Base-by-base conservation (phyloP, 805 yeast species). In the Saturnispora saitoi region DNA sequence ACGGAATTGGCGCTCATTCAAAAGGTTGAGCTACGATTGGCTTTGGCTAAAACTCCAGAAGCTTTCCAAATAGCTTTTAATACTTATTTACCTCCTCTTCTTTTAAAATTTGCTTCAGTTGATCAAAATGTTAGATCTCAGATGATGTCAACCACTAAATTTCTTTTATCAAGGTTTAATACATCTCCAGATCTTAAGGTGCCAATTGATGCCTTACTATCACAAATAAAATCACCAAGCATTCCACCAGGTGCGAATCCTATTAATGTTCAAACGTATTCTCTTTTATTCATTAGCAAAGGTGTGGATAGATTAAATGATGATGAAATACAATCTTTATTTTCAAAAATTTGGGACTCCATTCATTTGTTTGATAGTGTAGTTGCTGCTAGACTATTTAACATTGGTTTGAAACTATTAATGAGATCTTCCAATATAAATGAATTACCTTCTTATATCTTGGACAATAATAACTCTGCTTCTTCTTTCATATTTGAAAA, bases 21-120 rank as follows among this genome's bases (percentile, higher is more conserved):
- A 57, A 84, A 81, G 60, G 96, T 86, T 1, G 97, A 90, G 63
- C 75, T 90, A 43, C 70, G 87, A 36, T 71, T 91, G 17, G 91
- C 95, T 1, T 67, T 91, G 38, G 86, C 97, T 0, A 77, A 76
- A 43, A 70, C 81, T 0, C 84, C 82, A 42, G 71, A 65, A 2
- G 84, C 83, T 58, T 75, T 89, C 48, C 81, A 84, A 58, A 59
- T 73, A 2, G 66, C 81, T 4, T 61, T 93, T 37, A 70, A 72
- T 10, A 64, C 76, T 0, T 91, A 83, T 58, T 70, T 91, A 39
- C 73, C 87, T 1, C 96, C 99, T 1, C 60, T 91, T 26, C 66
- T 91, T 32, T 68, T 90, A 52, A 91, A 91, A 61, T 71, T 90
- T 46, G 77, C 83, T 2, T 88, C 96, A 14, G 75, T 81, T 3